Conservation (phyloP, 192 early-diverging fungal species). For the Kickxella alabastrina region DNA sequence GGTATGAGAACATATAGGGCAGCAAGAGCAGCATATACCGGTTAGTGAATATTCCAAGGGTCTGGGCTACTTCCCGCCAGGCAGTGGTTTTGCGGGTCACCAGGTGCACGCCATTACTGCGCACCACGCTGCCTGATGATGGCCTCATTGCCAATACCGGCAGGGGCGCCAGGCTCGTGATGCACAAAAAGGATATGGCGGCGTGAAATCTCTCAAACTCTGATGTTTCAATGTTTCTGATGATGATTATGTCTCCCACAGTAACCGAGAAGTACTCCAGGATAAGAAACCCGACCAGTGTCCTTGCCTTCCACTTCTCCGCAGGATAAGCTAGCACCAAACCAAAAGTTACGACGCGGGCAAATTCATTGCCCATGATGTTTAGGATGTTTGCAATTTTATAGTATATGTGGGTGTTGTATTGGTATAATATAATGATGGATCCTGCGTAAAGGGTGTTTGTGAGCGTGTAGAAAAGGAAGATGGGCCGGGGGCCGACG, state of each 20-base stretch:
- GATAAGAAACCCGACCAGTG: slow-evolving; percentile 24
- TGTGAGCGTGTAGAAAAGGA: slow-evolving; percentile 18
- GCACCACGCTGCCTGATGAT: slow-evolving; percentile 28
- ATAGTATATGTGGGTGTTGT: slow-evolving; percentile 5
- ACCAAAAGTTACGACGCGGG: slow-evolving; percentile 27
- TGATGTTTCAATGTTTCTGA: slow-evolving; percentile 8
- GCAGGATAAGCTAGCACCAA: slow-evolving; percentile 29
- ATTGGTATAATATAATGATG: slow-evolving; percentile 18
- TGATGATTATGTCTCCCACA: slow-evolving; percentile 26
- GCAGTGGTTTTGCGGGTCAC: slow-evolving; percentile 24
- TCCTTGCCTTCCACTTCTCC: slow-evolving; percentile 36
- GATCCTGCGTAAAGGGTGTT: slow-evolving; percentile 30
- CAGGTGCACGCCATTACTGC: slow-evolving; percentile 37
- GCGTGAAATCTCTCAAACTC: slow-evolving; percentile 4
- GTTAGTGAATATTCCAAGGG: slow-evolving; percentile 21
- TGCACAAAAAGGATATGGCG: slow-evolving; percentile 12
- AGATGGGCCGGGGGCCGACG: slow-evolving; percentile 17
- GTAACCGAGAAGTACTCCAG: slow-evolving; percentile 29
- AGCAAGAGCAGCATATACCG: slow-evolving; percentile 15
- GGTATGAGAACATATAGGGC: slow-evolving; percentile 13
- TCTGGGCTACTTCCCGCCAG: slow-evolving; percentile 12
- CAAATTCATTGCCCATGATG: slow-evolving; percentile 13
- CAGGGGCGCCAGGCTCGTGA: slow-evolving; percentile 25
- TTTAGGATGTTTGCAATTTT: slow-evolving; percentile 11
- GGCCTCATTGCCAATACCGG: slow-evolving; percentile 21